Conservation (phyloP, 208 protist genomes). For the Leishmania mexicana region DNA sequence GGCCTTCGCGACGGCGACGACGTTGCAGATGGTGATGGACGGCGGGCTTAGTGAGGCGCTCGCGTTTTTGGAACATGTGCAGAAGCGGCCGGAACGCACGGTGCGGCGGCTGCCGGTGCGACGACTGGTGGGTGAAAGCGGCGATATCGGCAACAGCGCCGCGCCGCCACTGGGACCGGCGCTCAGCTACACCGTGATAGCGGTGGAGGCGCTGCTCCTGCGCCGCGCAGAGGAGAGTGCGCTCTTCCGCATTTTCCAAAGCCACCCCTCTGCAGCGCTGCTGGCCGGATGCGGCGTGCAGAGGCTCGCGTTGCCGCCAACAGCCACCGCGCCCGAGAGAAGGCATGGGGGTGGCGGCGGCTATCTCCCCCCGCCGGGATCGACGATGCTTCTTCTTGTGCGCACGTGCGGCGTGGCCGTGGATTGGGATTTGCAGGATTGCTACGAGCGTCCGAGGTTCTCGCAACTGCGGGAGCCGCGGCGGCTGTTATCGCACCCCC, state of each 20-base stretch:
- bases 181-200: not conserved
- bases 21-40: slow-evolving; percentile 26
- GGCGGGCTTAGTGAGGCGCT: slow-evolving; percentile 23
- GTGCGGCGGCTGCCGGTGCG: slow-evolving; percentile 28
- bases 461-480: slow-evolving; percentile 14
- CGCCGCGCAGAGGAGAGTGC: slow-evolving; percentile 65
- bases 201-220: slow-evolving; percentile 36
- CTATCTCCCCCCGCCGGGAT: not conserved
- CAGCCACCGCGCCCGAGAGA: slow-evolving; percentile 11
- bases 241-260: slow-evolving; percentile 63
- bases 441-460: slow-evolving; percentile 37
- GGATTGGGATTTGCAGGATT: slow-evolving; percentile 52
- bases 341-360: not conserved
- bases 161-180: not conserved
- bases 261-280: slow-evolving; percentile 45
- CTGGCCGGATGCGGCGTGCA: slow-evolving; percentile 60
- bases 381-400: slow-evolving; percentile 35
- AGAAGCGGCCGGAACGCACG: slow-evolving; percentile 19
- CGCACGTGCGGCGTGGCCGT: slow-evolving; percentile 47
- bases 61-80: slow-evolving; percentile 30
- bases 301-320: slow-evolving; percentile 42
- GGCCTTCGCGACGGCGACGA: slow-evolving; percentile 19
- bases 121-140: not conserved
- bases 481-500: slow-evolving; percentile 3
- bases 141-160: not conserved